A percentile compares a stretch with the other conserved stretches of the same genome.
phyloP scores from a whole-genome alignment of 371 early-diverging fungal genomes.

The Mortierella sp. region DNA sequence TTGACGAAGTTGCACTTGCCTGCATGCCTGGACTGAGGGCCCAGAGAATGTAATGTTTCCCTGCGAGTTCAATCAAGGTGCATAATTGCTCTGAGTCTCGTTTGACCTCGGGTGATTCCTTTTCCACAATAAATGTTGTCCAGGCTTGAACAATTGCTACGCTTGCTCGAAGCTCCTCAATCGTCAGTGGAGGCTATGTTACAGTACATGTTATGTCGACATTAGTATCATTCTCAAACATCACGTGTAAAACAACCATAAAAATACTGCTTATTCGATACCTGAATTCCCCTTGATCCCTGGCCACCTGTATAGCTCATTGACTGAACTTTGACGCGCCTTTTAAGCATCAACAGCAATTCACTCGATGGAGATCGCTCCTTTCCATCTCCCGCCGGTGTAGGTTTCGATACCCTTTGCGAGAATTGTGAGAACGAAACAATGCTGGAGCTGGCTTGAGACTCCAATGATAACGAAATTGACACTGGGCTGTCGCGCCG shows the following conservation, averaged over 20 bases:
- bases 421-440: slow-evolving; percentile 33
- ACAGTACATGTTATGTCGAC: no score
- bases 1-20: slow-evolving; percentile 1
- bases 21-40: slow-evolving; percentile 53
- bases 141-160: slow-evolving; percentile 27
- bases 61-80: slow-evolving; percentile 15
- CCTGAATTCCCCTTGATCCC: slow-evolving; percentile 38
- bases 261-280: background rate
- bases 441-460: slow-evolving; percentile 31
- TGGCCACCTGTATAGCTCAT: slow-evolving; percentile 26
- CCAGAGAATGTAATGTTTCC: slow-evolving; percentile 40
- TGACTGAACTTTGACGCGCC: slow-evolving; percentile 11
- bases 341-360: slow-evolving; percentile 17
- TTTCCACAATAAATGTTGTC: slow-evolving; percentile 3
- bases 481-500: slow-evolving; percentile 8
- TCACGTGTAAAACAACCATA: no score
- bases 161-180: slow-evolving; percentile 30
- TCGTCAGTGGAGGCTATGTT: slow-evolving; percentile 34
- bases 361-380: slow-evolving; percentile 5
- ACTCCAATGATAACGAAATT: slow-evolving; percentile 15
- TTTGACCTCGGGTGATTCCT: background rate
- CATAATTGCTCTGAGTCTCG: slow-evolving; percentile 4
- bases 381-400: background rate
- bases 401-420: slow-evolving; percentile 7
- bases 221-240: no score